phyloP scores from a whole-genome alignment of 495 filamentous ascomycete genomes.

The Entonaema liquescens region DNA sequence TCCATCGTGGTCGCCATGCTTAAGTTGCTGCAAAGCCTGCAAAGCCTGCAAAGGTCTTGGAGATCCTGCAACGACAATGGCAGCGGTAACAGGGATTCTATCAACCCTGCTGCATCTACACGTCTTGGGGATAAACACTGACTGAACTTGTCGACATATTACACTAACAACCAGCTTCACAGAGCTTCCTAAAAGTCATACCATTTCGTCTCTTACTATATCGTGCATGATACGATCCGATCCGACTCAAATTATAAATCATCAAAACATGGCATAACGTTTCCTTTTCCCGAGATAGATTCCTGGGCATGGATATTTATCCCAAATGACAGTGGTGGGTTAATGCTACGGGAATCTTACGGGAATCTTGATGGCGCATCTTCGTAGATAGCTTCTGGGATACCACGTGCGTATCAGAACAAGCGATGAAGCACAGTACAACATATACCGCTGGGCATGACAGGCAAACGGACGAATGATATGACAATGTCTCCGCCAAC shows the following conservation, averaged over 20 bases:
- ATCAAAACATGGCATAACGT: conserved; percentile 4
- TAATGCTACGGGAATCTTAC: conserved; percentile 32
- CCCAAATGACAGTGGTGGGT: conserved; percentile 36
- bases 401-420: conserved; percentile 29
- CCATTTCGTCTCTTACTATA: neutral
- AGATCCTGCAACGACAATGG: conserved; percentile 31
- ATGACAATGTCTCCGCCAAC: conserved; percentile 21
- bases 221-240: conserved; percentile 8
- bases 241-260: conserved; percentile 2
- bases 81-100: conserved; percentile 24
- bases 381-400: conserved; percentile 9
- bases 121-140: neutral
- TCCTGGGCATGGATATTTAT: conserved; percentile 34
- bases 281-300: conserved; percentile 26
- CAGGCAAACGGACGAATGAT: conserved; percentile 8
- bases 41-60: conserved; percentile 28
- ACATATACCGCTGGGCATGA: conserved; percentile 14
- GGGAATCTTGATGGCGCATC: conserved; percentile 20
- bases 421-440: conserved; percentile 16
- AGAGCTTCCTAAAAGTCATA: conserved; percentile 15
- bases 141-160: conserved; percentile 1
- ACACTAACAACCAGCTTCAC: neutral
- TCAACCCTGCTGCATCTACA: neutral
- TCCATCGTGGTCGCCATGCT: conserved; percentile 23
- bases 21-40: conserved; percentile 12